phyloP scores from a whole-genome alignment of 78 protist genomes.

The Creolimax fragrantissima region DNA sequence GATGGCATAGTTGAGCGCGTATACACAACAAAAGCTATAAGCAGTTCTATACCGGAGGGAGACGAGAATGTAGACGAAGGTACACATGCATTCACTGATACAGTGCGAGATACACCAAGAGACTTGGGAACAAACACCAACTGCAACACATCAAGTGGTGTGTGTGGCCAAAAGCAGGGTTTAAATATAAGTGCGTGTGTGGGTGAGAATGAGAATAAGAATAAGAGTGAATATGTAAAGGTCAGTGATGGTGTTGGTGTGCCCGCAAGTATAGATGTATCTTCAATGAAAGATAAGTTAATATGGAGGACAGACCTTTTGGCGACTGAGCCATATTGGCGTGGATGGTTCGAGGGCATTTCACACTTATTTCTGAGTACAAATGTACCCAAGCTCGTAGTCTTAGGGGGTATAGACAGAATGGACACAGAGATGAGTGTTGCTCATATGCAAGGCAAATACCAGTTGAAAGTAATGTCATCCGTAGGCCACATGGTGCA shows the following conservation, averaged over 20 bases:
- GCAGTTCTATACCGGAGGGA: no score
- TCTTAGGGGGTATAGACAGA: slow-evolving; percentile 68
- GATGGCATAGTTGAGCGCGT: no score
- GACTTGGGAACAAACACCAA: no score
- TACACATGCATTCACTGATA: no score
- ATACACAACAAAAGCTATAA: no score
- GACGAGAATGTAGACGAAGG: no score
- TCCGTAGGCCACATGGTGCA: slow-evolving; percentile 69
- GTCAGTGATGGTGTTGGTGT: no score
- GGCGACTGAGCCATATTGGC: slow-evolving; percentile 61
- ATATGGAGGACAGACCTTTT: slow-evolving; percentile 60
- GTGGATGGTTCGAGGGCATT: slow-evolving; percentile 71
- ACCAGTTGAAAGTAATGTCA: slow-evolving; percentile 58
- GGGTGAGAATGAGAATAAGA: neutral
- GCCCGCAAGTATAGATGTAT: no score
- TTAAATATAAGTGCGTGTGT: no score
- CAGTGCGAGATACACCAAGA: no score
- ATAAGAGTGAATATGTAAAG: neutral
- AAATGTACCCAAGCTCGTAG: slow-evolving; percentile 42
- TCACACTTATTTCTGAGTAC: slow-evolving; percentile 45
- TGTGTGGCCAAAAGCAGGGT: no score
- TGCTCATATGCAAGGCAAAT: slow-evolving; percentile 86
- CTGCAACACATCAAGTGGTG: no score
- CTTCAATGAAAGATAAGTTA: neutral
- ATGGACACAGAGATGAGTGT: slow-evolving; percentile 70